A percentile compares a stretch with the other conserved stretches of the same genome.
These are phyloP conservation scores for Scleroderma bovista DNA, from an alignment of 768 basidiomycete species.

Conservation along the genomic window DNA sequence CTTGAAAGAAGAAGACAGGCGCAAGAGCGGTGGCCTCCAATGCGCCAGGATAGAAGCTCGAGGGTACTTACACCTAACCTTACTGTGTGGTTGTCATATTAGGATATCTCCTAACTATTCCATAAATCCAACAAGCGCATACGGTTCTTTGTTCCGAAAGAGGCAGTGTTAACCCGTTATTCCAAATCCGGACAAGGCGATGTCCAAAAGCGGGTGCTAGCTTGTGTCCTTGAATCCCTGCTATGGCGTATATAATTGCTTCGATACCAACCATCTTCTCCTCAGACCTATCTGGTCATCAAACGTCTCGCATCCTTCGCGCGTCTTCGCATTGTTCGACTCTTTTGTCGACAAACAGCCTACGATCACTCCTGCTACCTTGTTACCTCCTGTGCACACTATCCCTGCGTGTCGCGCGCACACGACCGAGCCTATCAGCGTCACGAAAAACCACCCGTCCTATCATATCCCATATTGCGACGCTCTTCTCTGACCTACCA, in stretches of 20 bases:
- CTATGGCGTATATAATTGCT: constrained; percentile 24
- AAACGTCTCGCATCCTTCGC: neutral
- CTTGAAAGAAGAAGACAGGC: neutral
- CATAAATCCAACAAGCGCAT: constrained; percentile 2
- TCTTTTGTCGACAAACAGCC: neutral
- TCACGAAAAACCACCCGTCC: neutral
- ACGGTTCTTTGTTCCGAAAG: constrained; percentile 9
- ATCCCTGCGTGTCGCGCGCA: constrained; percentile 1
- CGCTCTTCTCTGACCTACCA: constrained; percentile 1
- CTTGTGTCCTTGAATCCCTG: constrained; percentile 25
- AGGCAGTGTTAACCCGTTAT: constrained; percentile 1
- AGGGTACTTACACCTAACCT: constrained; percentile 2
- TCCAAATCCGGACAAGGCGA: constrained; percentile 18
- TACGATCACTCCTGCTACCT: neutral
- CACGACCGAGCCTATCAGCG: constrained; percentile 1
- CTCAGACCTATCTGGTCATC: constrained; percentile 11
- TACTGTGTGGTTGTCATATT: neutral
- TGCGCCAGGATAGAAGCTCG: constrained; percentile 4
- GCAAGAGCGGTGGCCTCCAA: neutral
- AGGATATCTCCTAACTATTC: too few species aligned
- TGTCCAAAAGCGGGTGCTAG: constrained; percentile 14
- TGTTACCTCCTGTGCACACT: constrained; percentile 1
- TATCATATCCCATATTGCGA: constrained; percentile 1
- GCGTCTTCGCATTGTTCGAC: constrained; percentile 9
- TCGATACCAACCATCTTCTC: constrained; percentile 3